Percentiles rank a stretch among this genome's conserved stretches.
Conservation (phyloP, 2,329 filamentous ascomycete genomes). For the Aureobasidium sp. region DNA sequence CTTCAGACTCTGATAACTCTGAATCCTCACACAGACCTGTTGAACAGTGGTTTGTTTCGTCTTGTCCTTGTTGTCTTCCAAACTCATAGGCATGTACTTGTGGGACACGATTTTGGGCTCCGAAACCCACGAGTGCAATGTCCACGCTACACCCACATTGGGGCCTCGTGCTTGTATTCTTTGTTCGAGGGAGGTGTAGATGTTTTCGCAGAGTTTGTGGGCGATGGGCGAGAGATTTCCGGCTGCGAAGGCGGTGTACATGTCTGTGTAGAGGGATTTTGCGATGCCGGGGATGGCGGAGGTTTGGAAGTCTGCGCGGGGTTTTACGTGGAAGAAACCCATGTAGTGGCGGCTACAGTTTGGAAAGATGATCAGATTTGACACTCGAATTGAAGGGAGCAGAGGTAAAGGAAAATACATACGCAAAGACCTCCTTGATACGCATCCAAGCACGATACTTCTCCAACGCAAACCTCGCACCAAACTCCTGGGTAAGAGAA, state of each 20-base stretch:
- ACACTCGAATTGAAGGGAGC: not conserved
- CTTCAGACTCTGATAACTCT: constrained; percentile 14
- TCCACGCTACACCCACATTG: constrained; percentile 23
- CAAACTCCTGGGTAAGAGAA: constrained; percentile 11
- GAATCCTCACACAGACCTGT: constrained; percentile 17
- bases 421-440: not conserved
- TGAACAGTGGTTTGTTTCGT: constrained; percentile 14
- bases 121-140: constrained; percentile 19
- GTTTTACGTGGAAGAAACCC: constrained; percentile 23
- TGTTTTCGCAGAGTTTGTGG: constrained; percentile 16
- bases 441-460: constrained; percentile 1
- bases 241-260: constrained; percentile 40
- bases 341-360: not conserved
- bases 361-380: not conserved
- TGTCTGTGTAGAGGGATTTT: constrained; percentile 32
- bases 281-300: constrained; percentile 29
- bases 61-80: constrained; percentile 19
- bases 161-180: constrained; percentile 28
- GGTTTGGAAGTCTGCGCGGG: constrained; percentile 23
- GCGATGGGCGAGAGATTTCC: constrained; percentile 25
- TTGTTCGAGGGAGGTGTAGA: constrained; percentile 22
- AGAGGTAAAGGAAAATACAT: not conserved
- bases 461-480: constrained; percentile 12
- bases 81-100: constrained; percentile 23
- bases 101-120: constrained; percentile 21